Conservation (phyloP, 352 stramenopile genomes). For the Chrysophaeum taylorii region DNA sequence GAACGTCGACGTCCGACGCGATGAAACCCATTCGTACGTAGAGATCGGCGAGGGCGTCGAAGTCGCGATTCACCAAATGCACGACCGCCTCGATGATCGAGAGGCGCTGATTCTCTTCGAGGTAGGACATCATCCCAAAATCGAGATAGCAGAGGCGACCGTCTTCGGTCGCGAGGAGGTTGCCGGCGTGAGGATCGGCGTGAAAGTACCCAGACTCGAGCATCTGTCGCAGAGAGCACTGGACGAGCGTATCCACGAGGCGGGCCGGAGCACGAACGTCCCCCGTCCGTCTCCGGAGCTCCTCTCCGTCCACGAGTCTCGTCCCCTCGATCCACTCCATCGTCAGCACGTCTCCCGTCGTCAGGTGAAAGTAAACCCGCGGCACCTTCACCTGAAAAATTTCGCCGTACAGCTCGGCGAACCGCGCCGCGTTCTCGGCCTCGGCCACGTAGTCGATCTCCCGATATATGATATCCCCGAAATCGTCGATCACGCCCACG, state of each 20-base stretch:
- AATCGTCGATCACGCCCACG: slow-evolving; percentile 63
- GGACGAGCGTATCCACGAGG: slow-evolving; percentile 62
- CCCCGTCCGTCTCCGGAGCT: slow-evolving; percentile 22
- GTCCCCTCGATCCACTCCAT: slow-evolving; percentile 55
- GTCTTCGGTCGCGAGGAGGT: slow-evolving; percentile 58
- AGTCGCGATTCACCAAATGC: slow-evolving; percentile 73
- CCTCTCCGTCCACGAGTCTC: slow-evolving; percentile 29
- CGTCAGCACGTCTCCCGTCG: slow-evolving; percentile 60
- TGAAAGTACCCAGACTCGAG: slow-evolving; percentile 66
- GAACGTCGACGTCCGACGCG: slow-evolving; percentile 43
- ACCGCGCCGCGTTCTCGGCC: slow-evolving; percentile 61
- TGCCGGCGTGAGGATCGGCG: slow-evolving; percentile 47
- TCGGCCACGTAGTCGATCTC: slow-evolving; percentile 75
- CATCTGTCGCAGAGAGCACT: slow-evolving; percentile 63
- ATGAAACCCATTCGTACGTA: slow-evolving; percentile 69
- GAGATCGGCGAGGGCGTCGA: slow-evolving; percentile 51
- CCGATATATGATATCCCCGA: slow-evolving; percentile 63
- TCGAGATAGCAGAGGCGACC: slow-evolving; percentile 67
- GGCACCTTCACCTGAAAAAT: slow-evolving; percentile 42
- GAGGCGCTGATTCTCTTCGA: slow-evolving; percentile 52
- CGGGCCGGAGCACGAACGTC: slow-evolving; percentile 25
- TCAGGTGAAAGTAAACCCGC: slow-evolving; percentile 59
- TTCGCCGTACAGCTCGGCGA: slow-evolving; percentile 59
- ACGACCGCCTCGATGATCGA: slow-evolving; percentile 68
- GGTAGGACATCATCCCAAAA: slow-evolving; percentile 73